phyloP scores from a whole-genome alignment of 306 rosid species.

The Heteromeles arbutifolia region DNA sequence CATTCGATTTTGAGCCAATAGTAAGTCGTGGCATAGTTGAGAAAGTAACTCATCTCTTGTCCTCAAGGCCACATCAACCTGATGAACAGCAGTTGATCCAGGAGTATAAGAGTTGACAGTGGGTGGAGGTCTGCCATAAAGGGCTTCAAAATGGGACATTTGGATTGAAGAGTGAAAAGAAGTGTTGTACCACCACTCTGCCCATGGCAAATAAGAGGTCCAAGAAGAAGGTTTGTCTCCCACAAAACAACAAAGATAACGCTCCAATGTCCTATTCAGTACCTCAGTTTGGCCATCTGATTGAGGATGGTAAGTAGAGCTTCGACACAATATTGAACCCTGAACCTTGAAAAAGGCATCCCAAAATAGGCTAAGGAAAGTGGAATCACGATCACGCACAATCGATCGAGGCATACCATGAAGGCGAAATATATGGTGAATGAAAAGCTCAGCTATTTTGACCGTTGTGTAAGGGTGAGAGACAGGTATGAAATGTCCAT shows the following conservation, averaged over 20 bases:
- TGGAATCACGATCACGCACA: background rate
- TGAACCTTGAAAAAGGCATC: background rate
- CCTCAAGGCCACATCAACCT: background rate
- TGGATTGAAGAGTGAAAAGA: background rate
- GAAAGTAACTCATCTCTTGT: background rate
- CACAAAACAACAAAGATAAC: background rate
- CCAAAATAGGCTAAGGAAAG: background rate
- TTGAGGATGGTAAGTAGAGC: background rate
- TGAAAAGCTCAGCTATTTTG: background rate
- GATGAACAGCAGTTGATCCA: background rate
- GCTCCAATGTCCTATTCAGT: background rate
- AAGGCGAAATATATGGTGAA: background rate
- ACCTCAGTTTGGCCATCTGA: background rate
- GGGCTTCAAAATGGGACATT: background rate
- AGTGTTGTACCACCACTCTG: background rate
- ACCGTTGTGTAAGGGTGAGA: background rate
- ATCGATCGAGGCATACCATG: background rate
- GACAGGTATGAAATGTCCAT: background rate
- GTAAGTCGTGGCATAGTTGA: background rate
- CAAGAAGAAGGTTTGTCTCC: background rate
- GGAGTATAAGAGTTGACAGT: background rate
- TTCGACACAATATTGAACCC: background rate
- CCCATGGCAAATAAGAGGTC: background rate
- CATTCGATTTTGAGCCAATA: background rate
- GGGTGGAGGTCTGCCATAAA: background rate